Evolutionary conservation across 1,139 yeast genomes (phyloP), one percentile per base, ranked within the genome.

Genomic region (Magnusiomyces tetraspermus): DNA sequence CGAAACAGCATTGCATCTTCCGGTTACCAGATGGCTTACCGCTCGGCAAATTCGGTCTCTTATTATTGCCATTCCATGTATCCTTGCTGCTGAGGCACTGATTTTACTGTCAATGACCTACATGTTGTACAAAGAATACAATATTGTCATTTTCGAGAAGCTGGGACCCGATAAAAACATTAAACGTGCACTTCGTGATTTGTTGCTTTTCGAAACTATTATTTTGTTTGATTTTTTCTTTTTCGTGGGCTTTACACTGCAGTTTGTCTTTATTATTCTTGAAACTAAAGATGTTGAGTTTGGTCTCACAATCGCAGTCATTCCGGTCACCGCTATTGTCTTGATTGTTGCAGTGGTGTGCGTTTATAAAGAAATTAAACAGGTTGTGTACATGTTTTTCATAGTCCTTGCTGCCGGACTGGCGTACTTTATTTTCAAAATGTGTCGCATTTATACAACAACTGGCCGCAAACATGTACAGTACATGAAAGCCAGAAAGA

Each of bases 221-320:
- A 66, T 76, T 31, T 70, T 75, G 48, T 74, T 75, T 58, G 77
- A 73, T 58, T 73, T 76, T 52, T 76, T 75, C 69, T 76, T 76
- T 66, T 76, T 77, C 57, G 62, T 77, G 45, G 82, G 79, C 1
- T 78, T 77, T 62, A 76, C 81, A 1, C 71, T 77, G 40, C 82
- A 78, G 61, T 78, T 77, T 58, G 63, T 75, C 33, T 78, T 76
- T 38, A 76, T 78, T 52, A 76, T 77, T 67, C 67, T 76, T 36
- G 66, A 74, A 52, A 68, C 67, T 49, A 61, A 64, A 21, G 76
- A 77, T 11, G 68, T 68, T 15, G 82, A 78, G 60, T 78, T 77
- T 59, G 76, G 72, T 3, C 66, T 78, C 46, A 78, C 82, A 0
- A 68, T 77, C 19, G 69, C 74, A 30, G 79, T 77, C 48, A 67